phyloP scores from a whole-genome alignment of 805 yeast genomes.

The Nadsonia fulvescens region DNA sequence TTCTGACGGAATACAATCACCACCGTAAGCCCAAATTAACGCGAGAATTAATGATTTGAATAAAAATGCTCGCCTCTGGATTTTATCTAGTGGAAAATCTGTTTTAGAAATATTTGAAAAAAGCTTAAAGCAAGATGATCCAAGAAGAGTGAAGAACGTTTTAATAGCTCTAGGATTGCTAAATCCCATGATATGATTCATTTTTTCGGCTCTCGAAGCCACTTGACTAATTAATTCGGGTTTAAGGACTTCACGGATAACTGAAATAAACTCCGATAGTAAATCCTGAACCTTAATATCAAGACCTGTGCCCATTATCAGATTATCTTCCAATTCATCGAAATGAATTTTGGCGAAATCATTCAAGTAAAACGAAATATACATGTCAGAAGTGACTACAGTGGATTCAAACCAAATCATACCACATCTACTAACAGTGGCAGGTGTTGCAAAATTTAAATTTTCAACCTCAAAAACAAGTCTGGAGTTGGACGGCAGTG shows the following conservation, averaged over 20 bases:
- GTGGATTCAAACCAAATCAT: constrained; percentile 51
- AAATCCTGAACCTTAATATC: too few species aligned
- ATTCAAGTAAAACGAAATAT: constrained; percentile 13
- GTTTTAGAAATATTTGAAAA: constrained; percentile 11
- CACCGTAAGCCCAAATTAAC: constrained; percentile 47
- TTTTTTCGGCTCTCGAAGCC: constrained; percentile 15
- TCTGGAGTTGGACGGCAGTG: constrained; percentile 43
- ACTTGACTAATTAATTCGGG: too few species aligned
- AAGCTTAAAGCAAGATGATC: constrained; percentile 19
- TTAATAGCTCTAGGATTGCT: constrained; percentile 20
- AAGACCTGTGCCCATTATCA: too few species aligned
- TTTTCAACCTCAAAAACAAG: constrained; percentile 63
- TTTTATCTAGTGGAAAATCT: constrained; percentile 12
- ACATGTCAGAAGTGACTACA: constrained; percentile 12
- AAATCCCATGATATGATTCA: constrained; percentile 36
- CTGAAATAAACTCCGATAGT: too few species aligned
- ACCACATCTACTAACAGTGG: constrained; percentile 87
- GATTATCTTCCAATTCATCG: background rate
- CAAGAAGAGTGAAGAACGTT: constrained; percentile 25
- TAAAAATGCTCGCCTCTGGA: constrained; percentile 14
- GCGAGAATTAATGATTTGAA: constrained; percentile 16
- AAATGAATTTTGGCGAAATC: background rate
- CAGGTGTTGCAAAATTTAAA: constrained; percentile 59
- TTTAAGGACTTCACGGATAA: too few species aligned
- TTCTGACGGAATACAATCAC: constrained; percentile 28